Percentiles rank a stretch among this genome's conserved stretches.
These are phyloP conservation scores for Tulasnella sp. DNA, from an alignment of 768 basidiomycete species.

Conservation along the genomic window DNA sequence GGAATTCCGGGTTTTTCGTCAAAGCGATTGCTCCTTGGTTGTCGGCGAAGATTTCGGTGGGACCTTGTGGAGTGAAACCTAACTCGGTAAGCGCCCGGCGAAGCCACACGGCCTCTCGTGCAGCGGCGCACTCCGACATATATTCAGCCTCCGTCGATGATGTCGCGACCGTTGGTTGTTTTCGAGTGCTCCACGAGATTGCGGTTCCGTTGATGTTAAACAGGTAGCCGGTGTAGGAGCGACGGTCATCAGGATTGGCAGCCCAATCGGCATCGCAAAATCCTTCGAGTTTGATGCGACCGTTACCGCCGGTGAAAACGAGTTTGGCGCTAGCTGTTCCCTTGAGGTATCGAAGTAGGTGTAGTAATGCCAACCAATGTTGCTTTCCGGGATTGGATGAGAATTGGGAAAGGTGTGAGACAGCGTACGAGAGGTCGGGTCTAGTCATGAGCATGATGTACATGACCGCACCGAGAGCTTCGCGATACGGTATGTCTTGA, in stretches of 20 bases:
- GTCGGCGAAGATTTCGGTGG: constrained; percentile 16
- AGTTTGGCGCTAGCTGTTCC: constrained; percentile 20
- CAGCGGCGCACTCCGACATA: constrained; percentile 13
- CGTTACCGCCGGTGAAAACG: neutral
- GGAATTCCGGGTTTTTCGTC: constrained; percentile 18
- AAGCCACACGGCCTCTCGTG: constrained; percentile 17
- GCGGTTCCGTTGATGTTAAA: neutral
- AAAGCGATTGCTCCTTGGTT: constrained; percentile 15
- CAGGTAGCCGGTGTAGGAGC: neutral
- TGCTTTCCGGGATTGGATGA: constrained; percentile 15
- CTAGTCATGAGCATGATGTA: constrained; percentile 25
- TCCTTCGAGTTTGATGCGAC: neutral
- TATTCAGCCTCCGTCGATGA: constrained; percentile 18
- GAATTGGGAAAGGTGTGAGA: constrained; percentile 22
- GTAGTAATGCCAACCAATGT: constrained; percentile 23
- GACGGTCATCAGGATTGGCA: neutral
- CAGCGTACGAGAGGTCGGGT: constrained; percentile 26
- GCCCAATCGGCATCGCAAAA: constrained; percentile 28
- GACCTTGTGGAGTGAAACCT: neutral
- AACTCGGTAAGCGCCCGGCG: neutral
- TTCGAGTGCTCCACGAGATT: constrained; percentile 11
- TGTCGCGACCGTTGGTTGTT: constrained; percentile 2
- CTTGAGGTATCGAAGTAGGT: constrained; percentile 22
- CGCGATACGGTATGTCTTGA: neutral
- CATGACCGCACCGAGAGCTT: constrained; percentile 22